phyloP scores from a whole-genome alignment of 768 basidiomycete species.

The Paxillus ammoniavirescens region DNA sequence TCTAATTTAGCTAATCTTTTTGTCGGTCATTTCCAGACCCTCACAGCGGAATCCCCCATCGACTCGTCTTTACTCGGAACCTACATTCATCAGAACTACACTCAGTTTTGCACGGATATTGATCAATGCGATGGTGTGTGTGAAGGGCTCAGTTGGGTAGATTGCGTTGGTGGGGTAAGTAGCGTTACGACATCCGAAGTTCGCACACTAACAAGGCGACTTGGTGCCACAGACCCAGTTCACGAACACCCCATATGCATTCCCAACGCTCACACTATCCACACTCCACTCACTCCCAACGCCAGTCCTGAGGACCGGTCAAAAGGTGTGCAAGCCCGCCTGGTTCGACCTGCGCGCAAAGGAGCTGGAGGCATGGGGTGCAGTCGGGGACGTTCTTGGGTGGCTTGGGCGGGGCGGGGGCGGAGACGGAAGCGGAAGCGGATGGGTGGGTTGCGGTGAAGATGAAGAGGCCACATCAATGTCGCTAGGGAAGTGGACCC shows the following conservation, averaged over 20 bases:
- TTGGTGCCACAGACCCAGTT: constrained; percentile 49
- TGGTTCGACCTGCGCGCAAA: constrained; percentile 68
- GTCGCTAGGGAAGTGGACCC: constrained; percentile 47
- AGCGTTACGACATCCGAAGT: background rate
- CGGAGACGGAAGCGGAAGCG: too few species aligned
- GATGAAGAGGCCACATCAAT: constrained; percentile 1
- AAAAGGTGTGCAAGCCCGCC: constrained; percentile 84
- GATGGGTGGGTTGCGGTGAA: constrained; percentile 3
- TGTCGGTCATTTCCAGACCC: constrained; percentile 38
- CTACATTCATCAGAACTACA: constrained; percentile 94
- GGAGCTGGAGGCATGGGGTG: constrained; percentile 61
- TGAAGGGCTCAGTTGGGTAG: constrained; percentile 77
- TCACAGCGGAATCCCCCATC: constrained; percentile 85
- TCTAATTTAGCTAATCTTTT: background rate
- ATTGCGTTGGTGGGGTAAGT: constrained; percentile 61
- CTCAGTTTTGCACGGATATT: constrained; percentile 75
- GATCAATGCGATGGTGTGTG: constrained; percentile 70
- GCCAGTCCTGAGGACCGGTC: constrained; percentile 75
- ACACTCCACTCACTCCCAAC: constrained; percentile 85
- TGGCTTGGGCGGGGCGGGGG: constrained; percentile 48
- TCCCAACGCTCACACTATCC: constrained; percentile 79
- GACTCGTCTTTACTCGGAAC: constrained; percentile 87
- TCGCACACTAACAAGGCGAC: background rate
- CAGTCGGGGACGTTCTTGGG: constrained; percentile 47
- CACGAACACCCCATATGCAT: constrained; percentile 74